These are phyloP conservation scores for Puccinia polysora DNA, from an alignment of 1,284 basidiomycete species.

Conservation along the genomic window DNA sequence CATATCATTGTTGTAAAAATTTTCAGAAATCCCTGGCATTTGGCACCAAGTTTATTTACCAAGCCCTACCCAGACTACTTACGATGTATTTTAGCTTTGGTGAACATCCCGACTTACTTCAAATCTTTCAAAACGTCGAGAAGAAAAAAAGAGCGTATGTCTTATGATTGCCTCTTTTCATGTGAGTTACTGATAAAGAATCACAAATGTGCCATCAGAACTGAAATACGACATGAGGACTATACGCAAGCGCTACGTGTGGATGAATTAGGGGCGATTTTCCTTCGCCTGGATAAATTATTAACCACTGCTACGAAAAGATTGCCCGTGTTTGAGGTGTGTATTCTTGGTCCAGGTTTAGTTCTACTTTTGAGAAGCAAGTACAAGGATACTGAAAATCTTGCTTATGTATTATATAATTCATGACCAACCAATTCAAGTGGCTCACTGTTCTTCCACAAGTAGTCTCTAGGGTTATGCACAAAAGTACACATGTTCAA, in stretches of 20 bases:
- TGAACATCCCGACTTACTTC: constrained; percentile 57
- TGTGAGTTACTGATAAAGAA: no score
- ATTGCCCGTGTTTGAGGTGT: constrained; percentile 71
- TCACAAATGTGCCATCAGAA: no score
- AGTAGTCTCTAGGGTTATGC: constrained; percentile 88
- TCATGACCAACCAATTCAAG: constrained; percentile 55
- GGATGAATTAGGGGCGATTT: constrained; percentile 61
- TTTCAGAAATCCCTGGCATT: constrained; percentile 70
- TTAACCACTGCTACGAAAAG: constrained; percentile 59
- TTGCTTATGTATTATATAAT: not conserved
- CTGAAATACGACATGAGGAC: constrained; percentile 40
- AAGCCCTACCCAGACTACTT: constrained; percentile 85
- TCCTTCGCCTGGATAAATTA: constrained; percentile 29
- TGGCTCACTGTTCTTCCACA: constrained; percentile 97
- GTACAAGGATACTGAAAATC: not conserved
- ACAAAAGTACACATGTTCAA: constrained; percentile 68
- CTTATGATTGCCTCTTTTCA: not conserved
- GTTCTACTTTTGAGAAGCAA: not conserved
- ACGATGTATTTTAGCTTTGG: constrained; percentile 93
- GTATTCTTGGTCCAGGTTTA: not conserved
- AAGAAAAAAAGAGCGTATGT: constrained; percentile 45
- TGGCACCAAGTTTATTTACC: constrained; percentile 95
- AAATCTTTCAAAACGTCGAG: constrained; percentile 46
- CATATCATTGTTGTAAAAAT: constrained; percentile 54
- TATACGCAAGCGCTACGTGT: constrained; percentile 56